Evolutionary conservation across 768 basidiomycete genomes (phyloP), one percentile per base, ranked within the genome.

Genomic region (Trametes elegans): DNA sequence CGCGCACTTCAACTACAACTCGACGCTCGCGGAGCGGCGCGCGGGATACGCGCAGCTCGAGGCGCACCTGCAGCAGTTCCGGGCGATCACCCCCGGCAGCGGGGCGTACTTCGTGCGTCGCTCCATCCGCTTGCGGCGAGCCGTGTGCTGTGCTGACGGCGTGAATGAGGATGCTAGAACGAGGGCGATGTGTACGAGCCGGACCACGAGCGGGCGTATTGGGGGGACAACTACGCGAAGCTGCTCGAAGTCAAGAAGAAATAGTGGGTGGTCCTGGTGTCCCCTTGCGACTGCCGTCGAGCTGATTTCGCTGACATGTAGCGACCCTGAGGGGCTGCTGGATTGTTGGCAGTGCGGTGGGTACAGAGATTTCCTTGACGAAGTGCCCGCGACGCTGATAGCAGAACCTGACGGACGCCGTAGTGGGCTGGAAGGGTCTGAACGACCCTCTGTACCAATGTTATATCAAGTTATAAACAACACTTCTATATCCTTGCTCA

Each of bases 101-200:
- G 71, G 71, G 0, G 68, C 71, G 10, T 73, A 73, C 55, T 64
- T 70, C 34, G 68, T 69, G 38, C 42, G 69, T 36, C 6, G 34
- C 14, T 26, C 32, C 3, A 5, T 13, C 5, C 34, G 0, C 4
- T 26, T 38, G 8, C n/a, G n/a, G n/a, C n/a, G n/a, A n/a, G n/a
- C n/a, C n/a, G n/a, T n/a, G n/a, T n/a, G n/a, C n/a, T n/a, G 10
- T 5, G 39, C 18, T 28, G 24, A 31, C n/a, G 4, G 24, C 10
- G 16, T 27, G 5, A 32, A 19, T 35, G 41, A 23, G 13, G n/a
- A 18, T 32, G 29, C 49, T n/a, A 68, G 70, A 73, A 72, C 50
- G 72, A 73, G 41, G 72, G 67, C 21, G 66, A 70, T 41, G 67
- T 72, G 3, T 73, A 73, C 40, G 70, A 73, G 55, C 55, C 64